A percentile compares a stretch with the other conserved stretches of the same genome.
Conservation (phyloP, 805 yeast genomes). For the Candida michaelii region DNA sequence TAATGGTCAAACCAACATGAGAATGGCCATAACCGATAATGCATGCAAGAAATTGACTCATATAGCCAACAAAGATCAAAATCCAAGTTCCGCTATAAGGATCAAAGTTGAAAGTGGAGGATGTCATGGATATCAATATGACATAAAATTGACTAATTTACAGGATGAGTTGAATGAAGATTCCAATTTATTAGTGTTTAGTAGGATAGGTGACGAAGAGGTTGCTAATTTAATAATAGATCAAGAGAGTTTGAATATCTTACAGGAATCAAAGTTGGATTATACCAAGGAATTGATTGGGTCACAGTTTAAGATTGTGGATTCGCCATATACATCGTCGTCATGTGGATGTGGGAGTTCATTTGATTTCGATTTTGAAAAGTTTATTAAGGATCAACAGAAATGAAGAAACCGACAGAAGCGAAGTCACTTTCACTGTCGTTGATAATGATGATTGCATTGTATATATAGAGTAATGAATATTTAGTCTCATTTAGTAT, state of each 20-base stretch:
- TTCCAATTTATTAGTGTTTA: conserved; percentile 53
- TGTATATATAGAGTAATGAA: background rate
- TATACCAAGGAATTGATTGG: conserved; percentile 93
- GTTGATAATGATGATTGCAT: too few relatives aligned
- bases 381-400: conserved; percentile 28
- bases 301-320: conserved; percentile 86
- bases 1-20: conserved; percentile 36
- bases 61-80: conserved; percentile 53
- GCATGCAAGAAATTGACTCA: conserved; percentile 53
- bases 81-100: conserved; percentile 63
- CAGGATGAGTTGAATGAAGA: conserved; percentile 34
- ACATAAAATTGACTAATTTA: conserved; percentile 58
- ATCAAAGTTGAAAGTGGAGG: conserved; percentile 93
- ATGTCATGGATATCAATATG: conserved; percentile 96
- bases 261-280: conserved; percentile 84
- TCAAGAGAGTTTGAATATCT: conserved; percentile 71
- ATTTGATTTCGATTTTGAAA: conserved; percentile 49
- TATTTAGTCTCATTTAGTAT: background rate
- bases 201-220: conserved; percentile 53
- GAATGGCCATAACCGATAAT: conserved; percentile 46
- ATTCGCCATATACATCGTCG: conserved; percentile 77
- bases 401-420: background rate
- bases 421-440: too few relatives aligned
- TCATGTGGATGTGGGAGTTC: conserved; percentile 49
- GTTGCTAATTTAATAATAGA: conserved; percentile 73